Base-by-base conservation (phyloP, 768 basidiomycete species). In the Jaapia argillacea region DNA sequence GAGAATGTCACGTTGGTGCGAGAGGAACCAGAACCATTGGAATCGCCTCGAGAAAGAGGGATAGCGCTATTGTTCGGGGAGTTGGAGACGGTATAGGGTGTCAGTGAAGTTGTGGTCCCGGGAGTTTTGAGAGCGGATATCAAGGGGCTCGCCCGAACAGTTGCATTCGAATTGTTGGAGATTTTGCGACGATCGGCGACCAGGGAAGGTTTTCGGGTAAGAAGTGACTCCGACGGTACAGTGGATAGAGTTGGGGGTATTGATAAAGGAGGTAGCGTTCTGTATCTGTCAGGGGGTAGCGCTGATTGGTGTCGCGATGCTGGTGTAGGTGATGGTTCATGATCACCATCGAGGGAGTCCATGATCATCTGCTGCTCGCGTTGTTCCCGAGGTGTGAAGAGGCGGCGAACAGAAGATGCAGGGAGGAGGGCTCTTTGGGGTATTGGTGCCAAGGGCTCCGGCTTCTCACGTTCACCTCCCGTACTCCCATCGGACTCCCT, bases 31-130 rank as follows among this genome's bases (percentile, higher is more conserved):
- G 71, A 69, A 37, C 67, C 63, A 14, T 60, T 64, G 0, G 79
- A 81, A 16, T 72, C 66, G n/a, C 65, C 65, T 20, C 75, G 67
- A 14, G 63, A 54, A 24, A 77, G 37, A 23, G 54, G 58, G 22
- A 56, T 51, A 2, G 57, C 43, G 41, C 63, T 51, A 18, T 45
- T 48, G 45, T 61, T 61, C 24, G 66, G 63, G 4, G 69, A 60
- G 46, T 69, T 71, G 3, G 76, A 74, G 4, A 77, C 80, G 0
- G 79, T 85, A 49, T 81, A 77, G 0, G 74, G 58, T 1, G 81
- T 82, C 10, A 85, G 44, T 13, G 79, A 79, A 14, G 82, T 86
- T 27, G 83, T 85, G 1, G 79, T 67, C 45, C 69, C 74, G 0
- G 75, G 70, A 0, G 74, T 72, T 2, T 73, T 75, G 5, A 69